Base-by-base conservation (phyloP, 176 grass and related monocot species). In the Bonia amplexicaulis region DNA sequence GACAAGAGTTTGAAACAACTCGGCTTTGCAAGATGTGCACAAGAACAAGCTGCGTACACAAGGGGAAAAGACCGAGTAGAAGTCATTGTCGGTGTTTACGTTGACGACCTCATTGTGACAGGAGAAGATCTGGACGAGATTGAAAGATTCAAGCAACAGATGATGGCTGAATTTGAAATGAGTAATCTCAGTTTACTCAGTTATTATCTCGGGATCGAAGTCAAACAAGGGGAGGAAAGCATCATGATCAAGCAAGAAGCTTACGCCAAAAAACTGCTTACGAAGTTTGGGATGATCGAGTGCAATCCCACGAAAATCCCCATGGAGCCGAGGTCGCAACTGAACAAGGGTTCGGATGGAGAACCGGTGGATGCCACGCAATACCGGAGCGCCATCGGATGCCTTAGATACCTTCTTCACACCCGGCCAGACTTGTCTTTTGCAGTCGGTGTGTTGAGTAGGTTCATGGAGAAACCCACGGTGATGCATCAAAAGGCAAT, bases 231-330 rank as follows among this genome's bases (percentile, higher is more conserved):
- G 0, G 25, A 29, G 0, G 3, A 0, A 0, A 0, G 7, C 0
- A 74, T 51, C 3, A 9, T 14, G 1, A 19, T 53, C 41, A 11
- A 29, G 15, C 10, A 70, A 1, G 0, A 2, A 2, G 9, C 20
- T 2, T 45, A 70, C 2, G 40, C 67, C 0, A 23, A 22, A 9
- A 70, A 45, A 11, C 0, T 70, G 10, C 1, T 70, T 0, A 16
- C 13, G 0, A 2, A 45, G 0, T 41, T 42, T 0, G 67, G 40
- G 0, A 25, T 70, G 40, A 0, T 1, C 0, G 11, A 22, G 0
- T 70, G 67, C 3, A 70, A 70, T 45, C 4, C 40, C 8, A 22
- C 19, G 0, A 61, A 61, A 26, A 2, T 61, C 5, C n/a, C 2
- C 0, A 61, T 61, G 58, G 51, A 17, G 0, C 15, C 12, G 47